Conservation (phyloP, 768 basidiomycete genomes). For the Tulasnella sp. region DNA sequence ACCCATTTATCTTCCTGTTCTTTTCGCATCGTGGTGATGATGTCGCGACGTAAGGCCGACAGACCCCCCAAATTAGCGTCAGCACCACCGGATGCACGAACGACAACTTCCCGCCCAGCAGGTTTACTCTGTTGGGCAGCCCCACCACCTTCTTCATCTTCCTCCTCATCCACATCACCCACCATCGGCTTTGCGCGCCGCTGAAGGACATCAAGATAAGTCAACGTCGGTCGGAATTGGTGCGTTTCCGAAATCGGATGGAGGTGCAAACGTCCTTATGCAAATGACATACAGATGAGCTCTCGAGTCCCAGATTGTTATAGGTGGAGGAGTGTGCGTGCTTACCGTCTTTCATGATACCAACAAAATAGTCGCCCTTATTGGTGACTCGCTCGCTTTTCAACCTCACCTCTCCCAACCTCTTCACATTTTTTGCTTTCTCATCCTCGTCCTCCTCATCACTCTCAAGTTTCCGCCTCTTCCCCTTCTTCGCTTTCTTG, state of each 20-base stretch:
- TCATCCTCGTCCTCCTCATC: conserved; percentile 16
- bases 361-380: conserved; percentile 59
- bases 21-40: conserved; percentile 54
- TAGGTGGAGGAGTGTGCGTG: not conserved
- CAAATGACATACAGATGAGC: not conserved
- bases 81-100: conserved; percentile 12
- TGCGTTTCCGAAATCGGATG: conserved; percentile 68
- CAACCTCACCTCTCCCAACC: conserved; percentile 54
- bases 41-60: conserved; percentile 60
- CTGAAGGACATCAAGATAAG: conserved; percentile 62
- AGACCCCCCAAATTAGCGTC: conserved; percentile 39
- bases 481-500: conserved; percentile 28
- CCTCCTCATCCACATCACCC: conserved; percentile 18
- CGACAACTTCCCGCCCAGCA: conserved; percentile 8
- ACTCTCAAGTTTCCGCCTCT: conserved; percentile 21
- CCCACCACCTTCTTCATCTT: conserved; percentile 36
- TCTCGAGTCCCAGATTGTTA: not conserved
- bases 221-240: conserved; percentile 71
- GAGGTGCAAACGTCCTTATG: conserved; percentile 54
- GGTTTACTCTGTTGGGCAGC: conserved; percentile 48
- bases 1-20: conserved; percentile 76
- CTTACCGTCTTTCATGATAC: conserved; percentile 59
- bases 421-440: conserved; percentile 31
- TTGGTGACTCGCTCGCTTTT: conserved; percentile 59
- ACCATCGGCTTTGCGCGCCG: conserved; percentile 42